A percentile compares a stretch with the other conserved stretches of the same genome.
Conservation (phyloP, 306 rosid species). For the Quercus ilex region DNA sequence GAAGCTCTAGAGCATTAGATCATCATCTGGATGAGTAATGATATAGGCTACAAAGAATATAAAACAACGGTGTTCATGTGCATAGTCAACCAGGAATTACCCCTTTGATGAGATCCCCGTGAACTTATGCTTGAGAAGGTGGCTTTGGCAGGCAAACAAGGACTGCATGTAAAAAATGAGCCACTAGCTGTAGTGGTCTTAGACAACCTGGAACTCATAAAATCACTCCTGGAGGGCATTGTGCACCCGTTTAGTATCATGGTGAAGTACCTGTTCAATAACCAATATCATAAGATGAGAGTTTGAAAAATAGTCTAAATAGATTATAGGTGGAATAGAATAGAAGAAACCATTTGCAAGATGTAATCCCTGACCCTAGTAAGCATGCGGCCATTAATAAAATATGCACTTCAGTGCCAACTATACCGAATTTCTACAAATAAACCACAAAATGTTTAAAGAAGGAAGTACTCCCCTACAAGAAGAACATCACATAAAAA, state of each 20-base stretch:
- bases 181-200: constrained; percentile 16
- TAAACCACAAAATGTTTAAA: not conserved
- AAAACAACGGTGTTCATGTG: not conserved
- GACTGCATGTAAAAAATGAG: constrained; percentile 29
- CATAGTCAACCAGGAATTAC: constrained; percentile 30
- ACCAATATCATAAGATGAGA: constrained; percentile 1
- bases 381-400: not conserved
- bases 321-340: not conserved
- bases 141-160: constrained; percentile 34
- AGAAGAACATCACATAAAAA: not conserved
- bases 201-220: constrained; percentile 31
- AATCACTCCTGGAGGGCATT: constrained; percentile 39
- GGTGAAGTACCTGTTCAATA: constrained; percentile 33
- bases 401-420: not conserved
- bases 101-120: constrained; percentile 32
- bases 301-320: not conserved
- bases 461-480: not conserved
- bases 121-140: constrained; percentile 37
- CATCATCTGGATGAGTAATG: not conserved
- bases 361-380: not conserved
- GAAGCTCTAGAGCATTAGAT: not conserved
- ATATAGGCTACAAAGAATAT: not conserved
- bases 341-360: not conserved
- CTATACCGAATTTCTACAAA: not conserved
- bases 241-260: constrained; percentile 58